Conservation (phyloP, 2,329 filamentous ascomycete species). For the Hypoxylon sp. region DNA sequence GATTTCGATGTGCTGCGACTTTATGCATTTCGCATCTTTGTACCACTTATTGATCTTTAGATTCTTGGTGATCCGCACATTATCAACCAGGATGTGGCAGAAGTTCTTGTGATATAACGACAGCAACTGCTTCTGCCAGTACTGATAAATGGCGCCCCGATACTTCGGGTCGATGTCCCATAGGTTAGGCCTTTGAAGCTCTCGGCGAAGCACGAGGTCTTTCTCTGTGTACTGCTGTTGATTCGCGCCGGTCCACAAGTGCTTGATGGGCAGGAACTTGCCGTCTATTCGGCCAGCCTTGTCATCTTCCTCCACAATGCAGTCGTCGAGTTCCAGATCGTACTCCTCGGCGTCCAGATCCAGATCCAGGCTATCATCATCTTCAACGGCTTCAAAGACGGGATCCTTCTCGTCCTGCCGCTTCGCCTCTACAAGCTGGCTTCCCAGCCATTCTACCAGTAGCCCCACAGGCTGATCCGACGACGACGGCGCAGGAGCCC, state of each 20-base stretch:
- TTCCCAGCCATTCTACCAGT: constrained; percentile 70
- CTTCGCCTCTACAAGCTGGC: constrained; percentile 56
- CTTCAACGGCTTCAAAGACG: constrained; percentile 47
- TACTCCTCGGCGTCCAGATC: constrained; percentile 67
- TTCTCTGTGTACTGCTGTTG: constrained; percentile 39
- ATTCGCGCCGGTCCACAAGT: constrained; percentile 56
- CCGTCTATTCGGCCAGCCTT: constrained; percentile 60
- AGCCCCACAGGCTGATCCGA: constrained; percentile 45
- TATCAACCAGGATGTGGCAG: constrained; percentile 62
- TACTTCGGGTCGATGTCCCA: constrained; percentile 67
- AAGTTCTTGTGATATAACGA: constrained; percentile 61
- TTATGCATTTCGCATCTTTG: constrained; percentile 63
- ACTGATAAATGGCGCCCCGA: constrained; percentile 75
- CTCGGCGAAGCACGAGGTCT: constrained; percentile 52
- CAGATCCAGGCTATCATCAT: constrained; percentile 68
- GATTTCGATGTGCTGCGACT: constrained; percentile 58
- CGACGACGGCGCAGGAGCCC: constrained; percentile 41
- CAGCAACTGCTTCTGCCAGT: constrained; percentile 70
- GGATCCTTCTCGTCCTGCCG: constrained; percentile 42
- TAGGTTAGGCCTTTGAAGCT: constrained; percentile 63
- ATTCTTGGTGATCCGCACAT: constrained; percentile 62
- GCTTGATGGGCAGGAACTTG: constrained; percentile 56
- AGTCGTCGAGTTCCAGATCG: constrained; percentile 57
- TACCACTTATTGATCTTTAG: constrained; percentile 70
- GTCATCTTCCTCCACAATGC: constrained; percentile 53